Evolutionary conservation across 768 basidiomycete species (phyloP), one percentile per base, ranked within the genome.

Genomic region (Coprinopsis cinerea): DNA sequence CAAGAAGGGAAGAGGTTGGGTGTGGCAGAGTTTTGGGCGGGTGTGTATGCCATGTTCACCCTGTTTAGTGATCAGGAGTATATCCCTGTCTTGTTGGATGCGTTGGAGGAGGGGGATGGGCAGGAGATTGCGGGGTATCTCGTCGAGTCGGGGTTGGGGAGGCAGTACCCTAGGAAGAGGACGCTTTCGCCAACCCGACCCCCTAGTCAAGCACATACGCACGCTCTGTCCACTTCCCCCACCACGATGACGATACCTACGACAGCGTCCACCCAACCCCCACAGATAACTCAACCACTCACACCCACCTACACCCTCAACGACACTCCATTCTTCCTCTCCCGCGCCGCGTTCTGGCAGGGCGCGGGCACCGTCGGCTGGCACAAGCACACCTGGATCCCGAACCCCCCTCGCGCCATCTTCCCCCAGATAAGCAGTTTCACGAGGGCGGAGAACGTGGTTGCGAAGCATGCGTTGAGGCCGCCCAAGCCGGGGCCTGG

Each of bases 401-500:
- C 57, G 41, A 59, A 52, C n/a, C 53, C 50, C 17, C 51, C n/a
- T n/a, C n/a, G 52, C 26, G 61, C 51, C n/a, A 53, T 60, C 13
- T 73, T 74, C 57, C 74, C 74, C 7, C 60, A 43, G 36, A 51
- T 69, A 2, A 62, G 64, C 15, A 64, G 67, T 1, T 76, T 74
- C 65, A 78, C 77, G 13, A 64, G 75, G 49, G 65, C 61, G 5
- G 66, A 74, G 22, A 65, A 68, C 47, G 74, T 78, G n/a, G 69
- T 76, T 54, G 55, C 77, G n/a, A 64, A 64, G 23, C 77, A 78
- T 55, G 76, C 76, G n/a, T 61, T 74, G n/a, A 68, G 76, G 11
- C 77, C 76, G 1, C 61, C 70, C 0, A 78, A 78, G 48, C 77
- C 76, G 1, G 41, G 44, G 30, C 58, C 67, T 17, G 62, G 74